Evolutionary conservation across 202 grass and related monocot genomes (phyloP).

Genomic region (Carex sylvatica): DNA sequence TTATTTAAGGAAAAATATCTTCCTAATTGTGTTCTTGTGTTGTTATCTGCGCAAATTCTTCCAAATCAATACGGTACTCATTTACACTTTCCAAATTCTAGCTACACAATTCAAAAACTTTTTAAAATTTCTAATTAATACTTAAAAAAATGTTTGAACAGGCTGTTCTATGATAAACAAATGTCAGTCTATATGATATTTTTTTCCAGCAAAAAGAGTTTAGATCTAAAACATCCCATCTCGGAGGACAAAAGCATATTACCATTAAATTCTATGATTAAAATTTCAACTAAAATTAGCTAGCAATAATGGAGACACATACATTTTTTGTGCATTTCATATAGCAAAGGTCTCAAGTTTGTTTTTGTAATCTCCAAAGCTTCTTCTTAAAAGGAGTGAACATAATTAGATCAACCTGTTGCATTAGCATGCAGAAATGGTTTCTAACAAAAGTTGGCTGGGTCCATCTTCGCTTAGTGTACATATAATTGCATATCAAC

Average conservation of each 20-base stretch:
- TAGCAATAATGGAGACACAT: conserved; percentile 10
- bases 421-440: too few species aligned
- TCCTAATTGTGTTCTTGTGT: background rate
- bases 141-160: too few species aligned
- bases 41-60: background rate
- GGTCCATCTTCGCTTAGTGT: conserved; percentile 12
- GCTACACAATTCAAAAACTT: background rate
- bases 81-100: background rate
- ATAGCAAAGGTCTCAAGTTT: conserved; percentile 1
- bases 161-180: too few species aligned
- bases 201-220: background rate
- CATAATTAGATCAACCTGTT: too few species aligned
- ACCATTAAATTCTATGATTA: conserved; percentile 13
- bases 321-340: conserved; percentile 13
- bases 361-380: background rate
- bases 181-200: too few species aligned
- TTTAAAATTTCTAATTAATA: background rate
- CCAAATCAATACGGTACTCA: background rate
- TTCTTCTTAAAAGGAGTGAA: conserved; percentile 19
- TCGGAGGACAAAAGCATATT: background rate
- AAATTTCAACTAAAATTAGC: conserved; percentile 5
- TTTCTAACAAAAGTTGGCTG: background rate
- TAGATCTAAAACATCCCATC: background rate
- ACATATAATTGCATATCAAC: background rate
- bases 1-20: background rate